Conservation (phyloP, 345 rosid species). For the Citrus maxima region DNA sequence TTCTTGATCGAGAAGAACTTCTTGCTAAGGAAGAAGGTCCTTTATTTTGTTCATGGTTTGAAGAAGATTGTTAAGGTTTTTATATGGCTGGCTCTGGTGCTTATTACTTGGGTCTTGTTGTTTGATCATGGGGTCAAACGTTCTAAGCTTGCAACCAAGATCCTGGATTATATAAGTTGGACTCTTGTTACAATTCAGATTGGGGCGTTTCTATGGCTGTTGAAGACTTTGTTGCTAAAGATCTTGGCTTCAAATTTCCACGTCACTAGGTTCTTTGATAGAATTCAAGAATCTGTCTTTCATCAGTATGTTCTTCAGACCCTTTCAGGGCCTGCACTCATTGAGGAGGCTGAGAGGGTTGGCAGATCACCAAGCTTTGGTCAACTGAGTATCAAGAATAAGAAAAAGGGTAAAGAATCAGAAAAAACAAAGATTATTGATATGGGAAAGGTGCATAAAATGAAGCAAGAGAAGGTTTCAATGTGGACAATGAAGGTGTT, state of each 20-base stretch:
- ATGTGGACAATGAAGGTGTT: slow-evolving; percentile 90
- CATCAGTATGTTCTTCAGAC: slow-evolving; percentile 78
- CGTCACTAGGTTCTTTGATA: slow-evolving; percentile 72
- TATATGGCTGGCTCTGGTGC: slow-evolving; percentile 66
- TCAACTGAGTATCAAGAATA: slow-evolving; percentile 48
- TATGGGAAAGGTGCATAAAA: slow-evolving; percentile 66
- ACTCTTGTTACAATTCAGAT: slow-evolving; percentile 56
- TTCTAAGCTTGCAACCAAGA: slow-evolving; percentile 35
- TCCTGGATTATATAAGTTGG: slow-evolving; percentile 55
- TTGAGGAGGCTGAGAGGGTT: slow-evolving; percentile 61
- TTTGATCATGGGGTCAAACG: slow-evolving; percentile 42
- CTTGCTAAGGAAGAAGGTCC: slow-evolving; percentile 66
- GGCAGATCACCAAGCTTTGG: slow-evolving; percentile 45
- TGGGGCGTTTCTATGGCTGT: slow-evolving; percentile 62
- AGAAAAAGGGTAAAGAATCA: slow-evolving; percentile 39
- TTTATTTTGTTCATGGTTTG: slow-evolving; percentile 92
- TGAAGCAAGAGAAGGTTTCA: slow-evolving; percentile 84
- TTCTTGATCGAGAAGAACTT: slow-evolving; percentile 79
- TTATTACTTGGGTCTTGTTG: slow-evolving; percentile 62
- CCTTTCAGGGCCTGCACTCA: slow-evolving; percentile 69
- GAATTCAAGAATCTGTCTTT: slow-evolving; percentile 86
- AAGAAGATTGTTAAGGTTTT: slow-evolving; percentile 79
- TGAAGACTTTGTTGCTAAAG: slow-evolving; percentile 69
- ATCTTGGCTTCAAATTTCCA: slow-evolving; percentile 84
- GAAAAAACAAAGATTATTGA: slow-evolving; percentile 61